phyloP scores from a whole-genome alignment of 2,329 filamentous ascomycete species.

The Talaromyces sp. region DNA sequence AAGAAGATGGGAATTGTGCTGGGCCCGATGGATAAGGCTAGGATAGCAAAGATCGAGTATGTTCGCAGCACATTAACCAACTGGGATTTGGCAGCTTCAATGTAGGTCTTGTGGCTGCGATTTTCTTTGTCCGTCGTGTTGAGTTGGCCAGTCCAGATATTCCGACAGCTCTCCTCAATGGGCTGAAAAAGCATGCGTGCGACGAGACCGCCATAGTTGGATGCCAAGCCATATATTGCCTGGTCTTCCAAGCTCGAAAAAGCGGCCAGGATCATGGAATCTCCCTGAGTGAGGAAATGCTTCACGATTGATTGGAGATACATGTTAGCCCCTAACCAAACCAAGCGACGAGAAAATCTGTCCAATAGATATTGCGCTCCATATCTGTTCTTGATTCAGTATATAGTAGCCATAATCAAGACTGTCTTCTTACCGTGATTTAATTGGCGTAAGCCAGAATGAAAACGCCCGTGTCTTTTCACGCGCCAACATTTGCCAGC shows the following conservation, averaged over 20 bases:
- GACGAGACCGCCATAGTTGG: conserved; percentile 87
- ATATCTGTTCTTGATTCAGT: conserved; percentile 14
- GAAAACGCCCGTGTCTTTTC: conserved; percentile 61
- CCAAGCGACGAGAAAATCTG: conserved; percentile 64
- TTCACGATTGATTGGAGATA: conserved; percentile 87
- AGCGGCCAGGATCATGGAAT: conserved; percentile 78
- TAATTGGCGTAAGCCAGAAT: conserved; percentile 50
- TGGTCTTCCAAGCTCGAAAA: conserved; percentile 75
- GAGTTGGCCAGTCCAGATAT: conserved; percentile 80
- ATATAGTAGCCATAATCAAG: not conserved
- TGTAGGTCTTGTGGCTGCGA: conserved; percentile 10
- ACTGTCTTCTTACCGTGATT: conserved; percentile 30
- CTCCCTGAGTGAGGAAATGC: conserved; percentile 88
- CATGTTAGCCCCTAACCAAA: conserved; percentile 72
- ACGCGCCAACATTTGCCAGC: conserved; percentile 53
- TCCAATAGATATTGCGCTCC: conserved; percentile 46
- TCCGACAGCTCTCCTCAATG: conserved; percentile 87
- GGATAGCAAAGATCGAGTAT: conserved; percentile 68
- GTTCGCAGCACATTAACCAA: conserved; percentile 55
- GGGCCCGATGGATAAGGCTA: conserved; percentile 67
- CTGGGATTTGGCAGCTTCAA: conserved; percentile 26
- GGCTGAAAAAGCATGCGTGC: conserved; percentile 90
- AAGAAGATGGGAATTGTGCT: conserved; percentile 68
- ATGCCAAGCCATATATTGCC: conserved; percentile 86
- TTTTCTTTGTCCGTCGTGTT: conserved; percentile 28